These are phyloP conservation scores for Phalaenopsis aphrodite DNA, from an alignment of 106 monocot species.

Conservation along the genomic window DNA sequence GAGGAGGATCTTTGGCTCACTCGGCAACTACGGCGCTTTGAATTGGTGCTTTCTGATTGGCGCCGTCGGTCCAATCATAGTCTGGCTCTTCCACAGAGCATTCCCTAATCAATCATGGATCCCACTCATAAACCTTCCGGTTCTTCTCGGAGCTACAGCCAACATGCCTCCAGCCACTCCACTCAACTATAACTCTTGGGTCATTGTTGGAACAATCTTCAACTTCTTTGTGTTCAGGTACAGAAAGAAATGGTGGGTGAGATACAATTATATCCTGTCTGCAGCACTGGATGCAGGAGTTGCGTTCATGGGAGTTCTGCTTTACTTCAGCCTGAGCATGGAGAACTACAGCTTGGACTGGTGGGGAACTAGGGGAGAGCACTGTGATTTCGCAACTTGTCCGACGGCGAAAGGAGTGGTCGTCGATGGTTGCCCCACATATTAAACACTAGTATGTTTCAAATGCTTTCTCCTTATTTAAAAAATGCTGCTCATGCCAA, in stretches of 20 bases:
- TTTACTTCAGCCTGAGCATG: slow-evolving; percentile 50
- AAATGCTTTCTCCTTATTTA: neutral
- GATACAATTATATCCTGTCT: slow-evolving; percentile 71
- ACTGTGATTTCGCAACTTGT: slow-evolving; percentile 51
- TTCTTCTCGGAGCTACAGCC: slow-evolving; percentile 77
- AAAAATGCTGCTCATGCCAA: neutral
- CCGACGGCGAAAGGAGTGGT: slow-evolving; percentile 48
- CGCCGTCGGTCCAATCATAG: slow-evolving; percentile 60
- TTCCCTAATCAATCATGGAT: slow-evolving; percentile 73
- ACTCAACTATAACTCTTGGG: slow-evolving; percentile 72
- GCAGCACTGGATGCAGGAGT: slow-evolving; percentile 66
- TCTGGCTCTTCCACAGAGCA: slow-evolving; percentile 66
- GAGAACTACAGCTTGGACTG: slow-evolving; percentile 39
- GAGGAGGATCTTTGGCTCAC: slow-evolving; percentile 13
- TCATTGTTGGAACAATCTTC: slow-evolving; percentile 60
- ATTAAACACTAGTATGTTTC: neutral
- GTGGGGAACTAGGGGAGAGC: slow-evolving; percentile 63
- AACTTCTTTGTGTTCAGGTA: slow-evolving; percentile 83
- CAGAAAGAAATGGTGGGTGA: slow-evolving; percentile 72
- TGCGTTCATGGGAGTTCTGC: slow-evolving; percentile 62
- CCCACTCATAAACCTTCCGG: slow-evolving; percentile 69
- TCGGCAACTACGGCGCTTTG: slow-evolving; percentile 17
- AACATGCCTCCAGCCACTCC: slow-evolving; percentile 81
- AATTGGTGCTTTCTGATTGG: slow-evolving; percentile 89
- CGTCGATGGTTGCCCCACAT: slow-evolving; percentile 18